A percentile compares a stretch with the other conserved stretches of the same genome.
Evolutionary conservation across 768 basidiomycete species (phyloP).

Genomic region (Leucocoprinus leucothites): DNA sequence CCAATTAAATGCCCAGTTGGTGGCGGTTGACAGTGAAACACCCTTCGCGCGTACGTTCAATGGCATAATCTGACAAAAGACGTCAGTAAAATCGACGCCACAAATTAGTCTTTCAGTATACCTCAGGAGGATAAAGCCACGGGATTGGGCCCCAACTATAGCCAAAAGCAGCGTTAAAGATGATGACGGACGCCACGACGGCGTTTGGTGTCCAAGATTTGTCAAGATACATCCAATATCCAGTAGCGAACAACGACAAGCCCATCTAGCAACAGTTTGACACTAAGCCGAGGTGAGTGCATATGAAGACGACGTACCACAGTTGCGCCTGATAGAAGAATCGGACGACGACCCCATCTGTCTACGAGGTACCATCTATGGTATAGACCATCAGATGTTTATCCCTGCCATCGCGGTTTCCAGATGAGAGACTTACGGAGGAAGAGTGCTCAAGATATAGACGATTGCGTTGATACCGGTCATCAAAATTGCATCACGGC

Average conservation of each 20-base stretch:
- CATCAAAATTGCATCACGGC: constrained; percentile 88
- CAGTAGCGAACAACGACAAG: constrained; percentile 66
- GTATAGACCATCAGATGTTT: background rate
- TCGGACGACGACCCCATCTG: constrained; percentile 77
- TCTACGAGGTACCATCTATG: constrained; percentile 89
- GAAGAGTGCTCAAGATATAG: constrained; percentile 69
- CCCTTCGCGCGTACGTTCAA: constrained; percentile 84
- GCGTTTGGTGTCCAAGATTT: constrained; percentile 74
- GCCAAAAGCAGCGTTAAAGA: constrained; percentile 91
- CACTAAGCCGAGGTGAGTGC: background rate
- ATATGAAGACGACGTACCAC: constrained; percentile 40
- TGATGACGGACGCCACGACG: constrained; percentile 82
- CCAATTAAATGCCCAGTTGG: constrained; percentile 83
- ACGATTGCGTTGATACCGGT: constrained; percentile 84
- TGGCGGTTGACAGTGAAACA: constrained; percentile 85
- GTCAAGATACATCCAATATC: constrained; percentile 89
- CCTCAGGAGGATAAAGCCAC: constrained; percentile 80
- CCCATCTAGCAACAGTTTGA: constrained; percentile 59
- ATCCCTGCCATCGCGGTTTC: no score
- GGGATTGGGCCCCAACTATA: constrained; percentile 85
- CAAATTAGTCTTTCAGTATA: constrained; percentile 20
- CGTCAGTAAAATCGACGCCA: background rate
- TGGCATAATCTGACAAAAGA: constrained; percentile 73
- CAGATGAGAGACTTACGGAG: constrained; percentile 52
- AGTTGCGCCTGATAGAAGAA: constrained; percentile 76